Percentiles rank a stretch among this genome's conserved stretches.
Conservation (phyloP, 192 early-diverging fungal species). For the Backusella tarrabulga region DNA sequence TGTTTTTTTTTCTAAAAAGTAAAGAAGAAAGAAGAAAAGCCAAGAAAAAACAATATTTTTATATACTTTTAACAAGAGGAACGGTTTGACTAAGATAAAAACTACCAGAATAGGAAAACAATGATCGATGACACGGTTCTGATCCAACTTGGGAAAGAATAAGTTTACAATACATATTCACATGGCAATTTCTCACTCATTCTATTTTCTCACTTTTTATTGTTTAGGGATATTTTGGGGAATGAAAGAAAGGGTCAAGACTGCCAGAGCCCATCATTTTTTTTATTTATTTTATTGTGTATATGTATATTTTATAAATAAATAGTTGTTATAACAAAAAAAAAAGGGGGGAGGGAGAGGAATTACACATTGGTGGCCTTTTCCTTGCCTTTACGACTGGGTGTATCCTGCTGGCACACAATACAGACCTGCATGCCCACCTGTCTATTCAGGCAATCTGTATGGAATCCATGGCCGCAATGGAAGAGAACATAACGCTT, state of each 20-base stretch:
- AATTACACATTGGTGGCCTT: conserved; percentile 4
- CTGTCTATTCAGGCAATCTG: conserved; percentile 42
- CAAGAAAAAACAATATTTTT: neutral
- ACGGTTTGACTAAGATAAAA: neutral
- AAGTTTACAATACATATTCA: conserved; percentile 1
- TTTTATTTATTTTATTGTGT: neutral
- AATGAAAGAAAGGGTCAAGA: neutral
- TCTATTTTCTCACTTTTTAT: neutral
- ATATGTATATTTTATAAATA: neutral
- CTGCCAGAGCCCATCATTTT: neutral
- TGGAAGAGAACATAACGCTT: conserved; percentile 47
- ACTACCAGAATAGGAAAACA: neutral
- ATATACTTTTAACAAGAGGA: neutral
- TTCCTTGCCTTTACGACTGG: conserved; percentile 11
- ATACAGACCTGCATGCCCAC: conserved; percentile 15
- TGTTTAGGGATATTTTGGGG: too few species aligned
- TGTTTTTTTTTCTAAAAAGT: neutral
- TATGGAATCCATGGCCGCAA: conserved; percentile 57
- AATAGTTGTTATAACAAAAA: neutral
- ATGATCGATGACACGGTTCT: neutral
- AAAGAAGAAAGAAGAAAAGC: neutral
- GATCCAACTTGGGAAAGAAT: neutral
- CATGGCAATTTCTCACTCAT: neutral
- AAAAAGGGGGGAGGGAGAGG: too few species aligned
- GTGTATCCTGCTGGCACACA: conserved; percentile 12